These are phyloP conservation scores for Arthrobotrys entomopaga DNA, from an alignment of 2,329 filamentous ascomycete species.

Conservation along the genomic window DNA sequence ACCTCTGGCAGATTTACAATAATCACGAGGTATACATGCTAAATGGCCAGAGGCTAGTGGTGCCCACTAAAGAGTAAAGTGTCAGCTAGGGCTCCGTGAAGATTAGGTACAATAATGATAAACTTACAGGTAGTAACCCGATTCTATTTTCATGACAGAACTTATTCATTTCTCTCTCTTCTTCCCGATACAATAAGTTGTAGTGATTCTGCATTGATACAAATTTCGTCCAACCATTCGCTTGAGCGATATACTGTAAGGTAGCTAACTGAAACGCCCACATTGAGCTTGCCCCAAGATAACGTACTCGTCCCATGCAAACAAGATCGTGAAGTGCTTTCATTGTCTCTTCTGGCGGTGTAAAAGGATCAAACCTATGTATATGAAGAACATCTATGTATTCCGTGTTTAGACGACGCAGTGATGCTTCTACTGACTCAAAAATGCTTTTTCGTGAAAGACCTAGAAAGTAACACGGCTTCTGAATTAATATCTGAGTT, in stretches of 20 bases:
- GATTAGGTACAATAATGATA: neutral
- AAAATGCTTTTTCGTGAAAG: constrained; percentile 73
- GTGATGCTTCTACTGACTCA: constrained; percentile 71
- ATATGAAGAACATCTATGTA: constrained; percentile 73
- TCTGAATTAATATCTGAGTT: too few relatives aligned
- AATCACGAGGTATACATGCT: neutral
- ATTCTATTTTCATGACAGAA: constrained; percentile 64
- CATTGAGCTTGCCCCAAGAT: constrained; percentile 68
- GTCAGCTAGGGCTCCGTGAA: neutral
- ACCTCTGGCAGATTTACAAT: neutral
- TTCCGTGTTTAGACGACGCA: constrained; percentile 66
- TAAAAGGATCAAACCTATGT: constrained; percentile 69
- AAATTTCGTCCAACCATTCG: constrained; percentile 71
- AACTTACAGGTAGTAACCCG: constrained; percentile 61
- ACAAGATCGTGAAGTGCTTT: constrained; percentile 70
- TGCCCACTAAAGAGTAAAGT: constrained; percentile 5
- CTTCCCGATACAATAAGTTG: constrained; percentile 71
- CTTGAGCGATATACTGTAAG: constrained; percentile 68
- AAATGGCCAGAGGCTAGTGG: constrained; percentile 18
- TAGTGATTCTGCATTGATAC: constrained; percentile 71
- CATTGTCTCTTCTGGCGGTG: constrained; percentile 71
- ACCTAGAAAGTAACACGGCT: constrained; percentile 61
- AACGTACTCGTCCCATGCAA: constrained; percentile 68
- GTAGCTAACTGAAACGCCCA: constrained; percentile 67
- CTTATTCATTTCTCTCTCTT: constrained; percentile 69